Evolutionary conservation across 2,329 filamentous ascomycete genomes (phyloP).

Genomic region (Alternaria panax): DNA sequence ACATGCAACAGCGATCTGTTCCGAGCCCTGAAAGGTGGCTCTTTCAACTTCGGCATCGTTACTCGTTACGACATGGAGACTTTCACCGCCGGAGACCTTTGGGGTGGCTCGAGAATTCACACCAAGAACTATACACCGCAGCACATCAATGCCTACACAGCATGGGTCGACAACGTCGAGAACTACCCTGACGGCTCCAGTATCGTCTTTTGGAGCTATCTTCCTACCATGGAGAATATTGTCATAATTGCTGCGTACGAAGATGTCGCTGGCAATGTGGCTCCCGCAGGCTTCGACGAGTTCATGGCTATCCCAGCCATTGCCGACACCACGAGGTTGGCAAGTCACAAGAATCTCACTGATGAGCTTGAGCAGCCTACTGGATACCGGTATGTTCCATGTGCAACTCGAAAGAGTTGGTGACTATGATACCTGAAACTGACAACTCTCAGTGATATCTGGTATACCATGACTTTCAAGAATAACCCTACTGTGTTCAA

Average conservation of each 20-base stretch:
- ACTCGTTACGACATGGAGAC: conserved; percentile 28
- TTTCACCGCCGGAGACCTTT: conserved; percentile 33
- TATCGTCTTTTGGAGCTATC: conserved; percentile 36
- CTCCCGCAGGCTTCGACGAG: conserved; percentile 28
- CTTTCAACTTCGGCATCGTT: conserved; percentile 41
- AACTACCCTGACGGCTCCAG: conserved; percentile 32
- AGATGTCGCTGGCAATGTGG: conserved; percentile 28
- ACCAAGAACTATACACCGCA: conserved; percentile 21
- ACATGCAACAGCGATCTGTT: conserved; percentile 49
- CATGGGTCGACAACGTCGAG: conserved; percentile 34
- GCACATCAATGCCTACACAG: conserved; percentile 29
- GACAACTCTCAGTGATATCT: conserved; percentile 24
- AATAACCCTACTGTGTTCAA: conserved; percentile 27
- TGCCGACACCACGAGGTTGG: conserved; percentile 28
- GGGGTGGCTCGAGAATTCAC: conserved; percentile 29
- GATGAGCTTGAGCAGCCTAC: conserved; percentile 34
- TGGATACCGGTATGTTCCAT: conserved; percentile 28
- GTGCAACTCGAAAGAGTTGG: neutral
- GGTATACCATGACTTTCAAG: conserved; percentile 36
- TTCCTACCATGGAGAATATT: conserved; percentile 21
- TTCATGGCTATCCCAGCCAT: conserved; percentile 28
- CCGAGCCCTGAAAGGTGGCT: conserved; percentile 45
- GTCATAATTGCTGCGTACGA: conserved; percentile 31
- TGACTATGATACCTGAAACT: neutral
- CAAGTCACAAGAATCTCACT: conserved; percentile 31